Evolutionary conservation across 805 yeast genomes (phyloP), one percentile per base, ranked within the genome.

Genomic region (Starmerella lactis-condensi): DNA sequence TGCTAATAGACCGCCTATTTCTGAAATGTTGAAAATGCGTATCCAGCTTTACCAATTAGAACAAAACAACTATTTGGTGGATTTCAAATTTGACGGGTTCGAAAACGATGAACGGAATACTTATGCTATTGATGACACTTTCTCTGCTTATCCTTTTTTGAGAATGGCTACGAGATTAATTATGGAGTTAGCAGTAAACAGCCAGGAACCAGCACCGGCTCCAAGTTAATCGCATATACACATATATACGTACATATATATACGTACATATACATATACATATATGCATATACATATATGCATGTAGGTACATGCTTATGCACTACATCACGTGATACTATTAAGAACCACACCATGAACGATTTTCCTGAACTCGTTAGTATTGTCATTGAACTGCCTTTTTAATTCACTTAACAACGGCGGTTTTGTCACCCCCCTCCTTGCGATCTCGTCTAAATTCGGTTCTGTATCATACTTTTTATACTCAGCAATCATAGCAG

Each of bases 51-150:
- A 85, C 56, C 95, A 85, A 52, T 62, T 89, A 40, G 98, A 89
- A 51, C 93, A 93, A 27, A 85, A 89, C 54, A 85, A 85, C 51
- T 89, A 89, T 49, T 61, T 89, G 31, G 96, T 89, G 7, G 98
- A 89, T 54, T 89, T 89, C 62, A 89, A 89, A 55, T 89, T 85
- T 51, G 96, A 85, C 52, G 96, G 96, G 1, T 85, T 95, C 93
- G 95, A 83, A 49, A 62, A 39, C 26, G 39, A 35, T 13, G 21
- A 22, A 13, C 25, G 17, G 15, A 10, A 20, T 6, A 11, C 19
- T n/a, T 35, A 29, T 30, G 35, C 38, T 11, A 85, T 75, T 42
- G 77, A 75, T 56, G 73, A 81, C 37, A 75, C 91, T n/a, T 81
- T 82, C 48, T 74, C 89, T 29, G 95, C 95, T 0, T 85, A 85